A percentile compares a stretch with the other conserved stretches of the same genome.
These are phyloP conservation scores for Grosmannia penicillata DNA, from an alignment of 2,329 filamentous ascomycete genomes.

Conservation along the genomic window DNA sequence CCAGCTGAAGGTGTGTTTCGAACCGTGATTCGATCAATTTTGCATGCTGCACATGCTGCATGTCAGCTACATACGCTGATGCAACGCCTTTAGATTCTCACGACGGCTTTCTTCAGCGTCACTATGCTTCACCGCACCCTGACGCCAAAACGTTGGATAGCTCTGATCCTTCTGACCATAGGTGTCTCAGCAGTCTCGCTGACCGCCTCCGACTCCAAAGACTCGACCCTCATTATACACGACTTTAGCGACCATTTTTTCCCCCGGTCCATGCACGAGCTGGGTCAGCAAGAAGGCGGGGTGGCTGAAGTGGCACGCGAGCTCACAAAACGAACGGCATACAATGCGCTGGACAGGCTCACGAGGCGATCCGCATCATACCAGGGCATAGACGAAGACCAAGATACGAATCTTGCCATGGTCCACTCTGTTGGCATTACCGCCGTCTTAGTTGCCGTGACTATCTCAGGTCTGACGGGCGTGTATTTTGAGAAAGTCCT, in stretches of 20 bases:
- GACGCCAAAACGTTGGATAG: constrained; percentile 61
- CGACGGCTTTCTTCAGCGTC: constrained; percentile 77
- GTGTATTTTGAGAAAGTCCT: constrained; percentile 86
- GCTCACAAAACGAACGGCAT: constrained; percentile 32
- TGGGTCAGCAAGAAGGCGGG: constrained; percentile 47
- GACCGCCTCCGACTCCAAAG: constrained; percentile 41
- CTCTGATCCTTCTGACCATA: constrained; percentile 62
- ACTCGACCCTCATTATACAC: constrained; percentile 44
- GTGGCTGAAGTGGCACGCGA: constrained; percentile 33
- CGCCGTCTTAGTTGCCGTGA: constrained; percentile 63
- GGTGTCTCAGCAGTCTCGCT: constrained; percentile 80
- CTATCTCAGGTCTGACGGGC: constrained; percentile 70
- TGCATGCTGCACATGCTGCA: background rate
- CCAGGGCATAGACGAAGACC: constrained; percentile 64
- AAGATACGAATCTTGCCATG: constrained; percentile 39
- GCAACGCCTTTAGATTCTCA: constrained; percentile 46
- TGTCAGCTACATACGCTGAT: background rate
- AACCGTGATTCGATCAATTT: too few relatives aligned
- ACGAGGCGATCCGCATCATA: constrained; percentile 72
- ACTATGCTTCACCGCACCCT: constrained; percentile 58
- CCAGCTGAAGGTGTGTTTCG: constrained; percentile 58
- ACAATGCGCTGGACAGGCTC: constrained; percentile 24
- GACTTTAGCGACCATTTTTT: constrained; percentile 55
- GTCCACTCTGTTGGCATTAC: constrained; percentile 67
- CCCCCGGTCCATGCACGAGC: constrained; percentile 63